phyloP scores from a whole-genome alignment of 2,329 filamentous ascomycete species.

The Corniculantispora saksenae region DNA sequence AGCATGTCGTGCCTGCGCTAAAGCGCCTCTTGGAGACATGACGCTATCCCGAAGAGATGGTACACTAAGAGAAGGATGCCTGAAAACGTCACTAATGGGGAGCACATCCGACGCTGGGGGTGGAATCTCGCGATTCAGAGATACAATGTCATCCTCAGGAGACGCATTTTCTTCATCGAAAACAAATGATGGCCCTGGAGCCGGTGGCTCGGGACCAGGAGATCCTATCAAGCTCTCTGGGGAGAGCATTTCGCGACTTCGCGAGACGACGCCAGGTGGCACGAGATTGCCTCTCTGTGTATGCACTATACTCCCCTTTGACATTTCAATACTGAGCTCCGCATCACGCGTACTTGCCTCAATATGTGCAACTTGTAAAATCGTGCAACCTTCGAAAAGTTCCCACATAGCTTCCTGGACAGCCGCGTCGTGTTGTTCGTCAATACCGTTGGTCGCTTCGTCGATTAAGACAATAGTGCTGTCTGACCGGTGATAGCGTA shows the following conservation, averaged over 20 bases:
- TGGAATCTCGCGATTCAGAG: no score
- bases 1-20: no score
- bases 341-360: background rate
- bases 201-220: background rate
- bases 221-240: background rate
- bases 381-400: background rate
- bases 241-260: background rate
- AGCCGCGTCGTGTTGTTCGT: background rate
- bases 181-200: no score
- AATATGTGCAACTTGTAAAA: background rate
- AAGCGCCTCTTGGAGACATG: no score
- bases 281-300: background rate
- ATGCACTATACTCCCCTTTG: background rate
- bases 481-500: background rate
- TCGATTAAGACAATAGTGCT: background rate
- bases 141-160: no score
- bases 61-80: no score
- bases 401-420: background rate
- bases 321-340: background rate
- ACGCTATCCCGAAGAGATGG: no score
- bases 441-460: slow-evolving; percentile 2
- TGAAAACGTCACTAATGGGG: no score
- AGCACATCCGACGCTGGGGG: no score
- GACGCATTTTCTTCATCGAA: no score
- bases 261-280: background rate